Evolutionary conservation across 139 green algal genomes (phyloP).

Genomic region (Tetradesmus obliquus): DNA sequence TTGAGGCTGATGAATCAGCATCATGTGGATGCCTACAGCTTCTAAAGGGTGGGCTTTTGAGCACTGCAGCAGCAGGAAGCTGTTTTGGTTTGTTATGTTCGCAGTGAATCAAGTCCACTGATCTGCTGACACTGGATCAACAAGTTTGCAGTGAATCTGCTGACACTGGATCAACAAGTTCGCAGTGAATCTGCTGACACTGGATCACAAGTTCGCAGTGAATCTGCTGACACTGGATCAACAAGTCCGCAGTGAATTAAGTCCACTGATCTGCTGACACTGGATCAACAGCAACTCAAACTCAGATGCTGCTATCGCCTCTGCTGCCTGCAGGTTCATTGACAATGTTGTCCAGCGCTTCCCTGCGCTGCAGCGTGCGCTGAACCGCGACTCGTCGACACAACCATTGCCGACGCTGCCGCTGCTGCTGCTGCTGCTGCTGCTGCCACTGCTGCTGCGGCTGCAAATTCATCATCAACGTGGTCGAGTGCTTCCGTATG

Average conservation of each 20-base stretch:
- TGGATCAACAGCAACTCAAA: not conserved
- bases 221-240: not conserved
- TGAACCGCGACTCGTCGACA: slow-evolving; percentile 6
- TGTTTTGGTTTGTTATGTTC: no score
- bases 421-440: not conserved
- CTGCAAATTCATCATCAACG: not conserved
- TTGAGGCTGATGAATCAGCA: not conserved
- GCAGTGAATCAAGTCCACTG: no score
- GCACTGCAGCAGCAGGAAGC: no score
- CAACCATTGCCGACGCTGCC: not conserved
- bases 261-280: no score
- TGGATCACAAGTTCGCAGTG: not conserved
- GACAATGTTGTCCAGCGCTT: not conserved
- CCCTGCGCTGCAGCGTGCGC: slow-evolving; percentile 8
- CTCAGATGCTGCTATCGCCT: no score
- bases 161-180: not conserved
- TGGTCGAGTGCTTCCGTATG: not conserved
- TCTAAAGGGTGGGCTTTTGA: not conserved
- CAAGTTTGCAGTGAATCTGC: no score
- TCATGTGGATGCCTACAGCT: not conserved
- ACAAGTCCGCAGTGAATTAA: not conserved
- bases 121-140: not conserved
- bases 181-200: not conserved
- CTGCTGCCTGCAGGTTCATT: not conserved
- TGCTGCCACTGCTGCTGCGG: not conserved